phyloP scores from a whole-genome alignment of 805 yeast genomes.

The Dipodascus albidus region DNA sequence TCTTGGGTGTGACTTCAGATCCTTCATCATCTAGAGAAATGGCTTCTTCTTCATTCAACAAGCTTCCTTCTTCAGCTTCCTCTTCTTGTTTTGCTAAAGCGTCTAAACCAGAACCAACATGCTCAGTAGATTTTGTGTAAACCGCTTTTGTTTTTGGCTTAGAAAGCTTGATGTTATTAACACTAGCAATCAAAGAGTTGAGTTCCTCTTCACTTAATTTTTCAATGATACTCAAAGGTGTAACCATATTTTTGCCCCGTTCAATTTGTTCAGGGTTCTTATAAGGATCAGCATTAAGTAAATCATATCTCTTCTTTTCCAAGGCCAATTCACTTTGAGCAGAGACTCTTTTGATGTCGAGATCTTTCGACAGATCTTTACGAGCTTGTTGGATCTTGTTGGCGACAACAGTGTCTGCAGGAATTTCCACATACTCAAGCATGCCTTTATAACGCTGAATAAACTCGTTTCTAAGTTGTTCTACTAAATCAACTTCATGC shows the following conservation, averaged over 20 bases:
- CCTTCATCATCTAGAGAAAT: constrained; percentile 8
- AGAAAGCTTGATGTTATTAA: constrained; percentile 11
- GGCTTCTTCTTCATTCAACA: constrained; percentile 22
- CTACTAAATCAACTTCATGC: constrained; percentile 65
- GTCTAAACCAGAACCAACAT: constrained; percentile 24
- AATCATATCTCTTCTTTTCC: constrained; percentile 51
- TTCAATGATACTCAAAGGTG: constrained; percentile 51
- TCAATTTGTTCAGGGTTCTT: constrained; percentile 32
- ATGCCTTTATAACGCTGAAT: constrained; percentile 67
- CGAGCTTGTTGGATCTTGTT: constrained; percentile 38
- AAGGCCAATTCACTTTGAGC: constrained; percentile 62
- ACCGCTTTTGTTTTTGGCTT: constrained; percentile 2
- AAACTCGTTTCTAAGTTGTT: constrained; percentile 64
- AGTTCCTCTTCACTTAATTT: constrained; percentile 18
- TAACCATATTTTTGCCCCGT: constrained; percentile 44
- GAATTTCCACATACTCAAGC: constrained; percentile 47
- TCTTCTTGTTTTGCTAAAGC: constrained; percentile 11
- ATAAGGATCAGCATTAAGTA: constrained; percentile 35
- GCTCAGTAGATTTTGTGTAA: constrained; percentile 21
- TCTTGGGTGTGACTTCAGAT: constrained; percentile 10
- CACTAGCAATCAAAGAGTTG: constrained; percentile 23
- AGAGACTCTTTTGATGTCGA: constrained; percentile 43
- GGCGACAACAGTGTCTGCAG: constrained; percentile 41
- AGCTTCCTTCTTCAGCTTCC: background rate
- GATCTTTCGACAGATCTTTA: constrained; percentile 33